Base-by-base conservation (phyloP, 2,329 filamentous ascomycete species). In the Alternaria atra region DNA sequence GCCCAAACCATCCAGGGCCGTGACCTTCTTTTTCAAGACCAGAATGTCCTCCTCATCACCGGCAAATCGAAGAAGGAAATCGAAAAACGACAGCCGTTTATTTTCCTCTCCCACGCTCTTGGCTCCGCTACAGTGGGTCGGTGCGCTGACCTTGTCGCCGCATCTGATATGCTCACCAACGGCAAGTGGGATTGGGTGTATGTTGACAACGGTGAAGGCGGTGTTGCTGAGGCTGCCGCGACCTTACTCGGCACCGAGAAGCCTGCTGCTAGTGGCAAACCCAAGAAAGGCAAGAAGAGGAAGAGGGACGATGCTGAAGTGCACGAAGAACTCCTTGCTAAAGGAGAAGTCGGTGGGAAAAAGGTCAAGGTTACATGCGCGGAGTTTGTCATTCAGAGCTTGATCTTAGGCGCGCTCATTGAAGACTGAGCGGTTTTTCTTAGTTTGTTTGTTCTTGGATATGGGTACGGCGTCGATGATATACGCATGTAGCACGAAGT, bases 361-460 rank as follows among this genome's bases (percentile, higher is more conserved):
- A 85, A 80, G 61, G 83, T 93, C 37, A 86, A 85, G 64, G 85
- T 95, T 44, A 86, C 97, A 53, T 90, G 89, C 57, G 90, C 96
- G 76, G 94, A 98, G 79, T 88, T 94, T 74, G 88, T 98, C 23
- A 89, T 97, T 56, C 94, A 99, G 83, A 97, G 93, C 77, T 82
- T 98, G 60, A 97, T 99, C 65, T 77, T 97, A 52, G 94, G 94
- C 1, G 87, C 89, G 62, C 80, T 97, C 68, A 86, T 93, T 53
- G 90, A 92, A 63, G 86, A 87, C 51, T 74, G n/a, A 56, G 32
- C 43, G 40, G 29, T 6, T 35, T 37, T 50, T 17, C 15, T 25
- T 34, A 23, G 32, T 30, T 15, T 17, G 7, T 32, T 42, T 43
- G n/a, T 47, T 30, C 23, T 20, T 29, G 8, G 12, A 9, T 25